Evolutionary conservation across 176 grass and related monocot genomes (phyloP).

Genomic region (Stipa capillata): DNA sequence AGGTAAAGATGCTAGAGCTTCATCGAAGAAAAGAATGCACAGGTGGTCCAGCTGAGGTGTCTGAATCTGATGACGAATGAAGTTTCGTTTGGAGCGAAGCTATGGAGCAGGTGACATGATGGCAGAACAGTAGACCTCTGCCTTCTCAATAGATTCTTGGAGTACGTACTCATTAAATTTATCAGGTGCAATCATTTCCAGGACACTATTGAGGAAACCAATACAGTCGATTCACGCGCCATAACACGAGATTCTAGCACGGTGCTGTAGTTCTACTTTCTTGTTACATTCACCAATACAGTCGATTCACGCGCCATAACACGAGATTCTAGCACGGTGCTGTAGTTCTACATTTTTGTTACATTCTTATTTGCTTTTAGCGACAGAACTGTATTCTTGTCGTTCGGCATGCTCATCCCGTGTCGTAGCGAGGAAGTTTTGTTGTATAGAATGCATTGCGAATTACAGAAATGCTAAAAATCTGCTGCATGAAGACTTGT

Average conservation of each 20-base stretch:
- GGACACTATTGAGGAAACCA: neutral
- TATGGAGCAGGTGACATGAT: slow-evolving; percentile 7
- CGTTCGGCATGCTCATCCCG: no score
- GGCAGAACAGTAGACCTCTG: slow-evolving; percentile 16
- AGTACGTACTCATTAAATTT: slow-evolving; percentile 17
- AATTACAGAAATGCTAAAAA: no score
- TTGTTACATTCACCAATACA: no score
- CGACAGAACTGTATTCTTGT: neutral
- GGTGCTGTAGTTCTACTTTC: no score
- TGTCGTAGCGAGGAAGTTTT: no score
- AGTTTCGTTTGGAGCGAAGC: neutral
- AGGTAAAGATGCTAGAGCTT: slow-evolving; percentile 90
- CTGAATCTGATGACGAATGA: slow-evolving; percentile 39
- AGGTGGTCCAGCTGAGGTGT: slow-evolving; percentile 38
- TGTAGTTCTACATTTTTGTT: slow-evolving; percentile 8
- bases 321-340: neutral
- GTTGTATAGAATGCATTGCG: slow-evolving; percentile 27
- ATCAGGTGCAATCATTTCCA: slow-evolving; percentile 29
- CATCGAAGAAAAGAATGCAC: slow-evolving; percentile 77
- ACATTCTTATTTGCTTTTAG: neutral
- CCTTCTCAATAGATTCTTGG: neutral
- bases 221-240: neutral
- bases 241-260: neutral
- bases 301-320: neutral
- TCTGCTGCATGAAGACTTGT: no score